Evolutionary conservation across 2,329 filamentous ascomycete species (phyloP).

Genomic region (Aspergillus bombycis): DNA sequence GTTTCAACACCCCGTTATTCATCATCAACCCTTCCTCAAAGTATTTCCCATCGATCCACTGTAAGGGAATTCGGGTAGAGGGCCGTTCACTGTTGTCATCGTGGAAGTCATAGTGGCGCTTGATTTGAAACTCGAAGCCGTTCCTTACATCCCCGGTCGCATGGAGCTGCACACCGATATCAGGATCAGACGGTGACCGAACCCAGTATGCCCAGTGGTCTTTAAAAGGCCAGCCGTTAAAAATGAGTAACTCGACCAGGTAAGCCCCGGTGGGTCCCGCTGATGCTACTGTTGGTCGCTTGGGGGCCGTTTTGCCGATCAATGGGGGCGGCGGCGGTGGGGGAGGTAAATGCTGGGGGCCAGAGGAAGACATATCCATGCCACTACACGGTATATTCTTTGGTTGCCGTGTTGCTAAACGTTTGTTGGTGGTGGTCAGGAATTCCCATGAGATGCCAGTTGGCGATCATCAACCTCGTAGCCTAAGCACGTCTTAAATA

Average conservation of each 20-base stretch:
- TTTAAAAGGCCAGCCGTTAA: conserved; percentile 38
- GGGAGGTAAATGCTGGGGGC: neutral
- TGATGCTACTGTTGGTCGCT: neutral
- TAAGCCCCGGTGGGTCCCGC: conserved; percentile 19
- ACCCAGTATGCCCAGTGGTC: conserved; percentile 44
- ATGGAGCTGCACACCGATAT: conserved; percentile 34
- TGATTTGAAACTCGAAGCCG: conserved; percentile 36
- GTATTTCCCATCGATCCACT: conserved; percentile 31
- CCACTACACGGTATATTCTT: neutral
- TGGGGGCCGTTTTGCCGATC: neutral
- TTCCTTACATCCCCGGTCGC: conserved; percentile 36
- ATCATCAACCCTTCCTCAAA: conserved; percentile 32
- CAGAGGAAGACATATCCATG: neutral
- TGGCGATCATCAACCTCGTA: neutral
- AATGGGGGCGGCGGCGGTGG: neutral
- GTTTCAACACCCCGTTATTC: conserved; percentile 22
- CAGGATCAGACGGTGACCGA: conserved; percentile 14
- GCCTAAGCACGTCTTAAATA: no score
- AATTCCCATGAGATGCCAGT: neutral
- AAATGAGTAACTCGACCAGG: conserved; percentile 34
- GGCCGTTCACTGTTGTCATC: conserved; percentile 15
- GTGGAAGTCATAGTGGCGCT: conserved; percentile 31
- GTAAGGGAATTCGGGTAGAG: conserved; percentile 29
- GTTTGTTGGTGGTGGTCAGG: neutral
- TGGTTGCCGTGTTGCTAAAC: neutral